phyloP scores from a whole-genome alignment of 768 basidiomycete genomes.

The Boletus vermiculosoides region DNA sequence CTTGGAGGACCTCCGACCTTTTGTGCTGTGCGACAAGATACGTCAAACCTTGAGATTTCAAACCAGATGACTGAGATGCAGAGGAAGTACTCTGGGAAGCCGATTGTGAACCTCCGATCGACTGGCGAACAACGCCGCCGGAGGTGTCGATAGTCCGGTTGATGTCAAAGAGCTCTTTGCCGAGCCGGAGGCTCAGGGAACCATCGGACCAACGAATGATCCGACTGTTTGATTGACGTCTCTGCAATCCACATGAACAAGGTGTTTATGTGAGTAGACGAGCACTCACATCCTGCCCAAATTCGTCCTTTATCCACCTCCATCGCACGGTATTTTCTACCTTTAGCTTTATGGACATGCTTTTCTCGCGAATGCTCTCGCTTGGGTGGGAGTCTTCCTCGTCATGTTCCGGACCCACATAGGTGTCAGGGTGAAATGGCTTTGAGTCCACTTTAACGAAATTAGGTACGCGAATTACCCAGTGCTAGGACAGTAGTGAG shows the following conservation, averaged over 20 bases:
- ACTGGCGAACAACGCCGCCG: slow-evolving; percentile 59
- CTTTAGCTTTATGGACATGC: slow-evolving; percentile 81
- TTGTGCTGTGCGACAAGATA: slow-evolving; percentile 91
- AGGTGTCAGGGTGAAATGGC: slow-evolving; percentile 86
- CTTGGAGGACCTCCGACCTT: slow-evolving; percentile 80
- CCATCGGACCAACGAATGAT: slow-evolving; percentile 97
- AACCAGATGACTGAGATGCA: slow-evolving; percentile 36
- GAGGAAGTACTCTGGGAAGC: slow-evolving; percentile 41
- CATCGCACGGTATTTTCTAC: slow-evolving; percentile 95
- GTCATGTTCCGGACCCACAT: slow-evolving; percentile 80
- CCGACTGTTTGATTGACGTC: slow-evolving; percentile 85
- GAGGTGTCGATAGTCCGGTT: slow-evolving; percentile 77
- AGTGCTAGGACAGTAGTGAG: slow-evolving; percentile 46
- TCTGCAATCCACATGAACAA: slow-evolving; percentile 41
- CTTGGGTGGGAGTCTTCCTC: slow-evolving; percentile 56
- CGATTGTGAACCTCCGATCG: slow-evolving; percentile 47
- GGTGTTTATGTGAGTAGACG: not conserved
- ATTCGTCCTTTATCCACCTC: slow-evolving; percentile 84
- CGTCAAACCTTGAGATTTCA: slow-evolving; percentile 71
- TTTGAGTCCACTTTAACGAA: slow-evolving; percentile 88
- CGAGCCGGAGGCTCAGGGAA: slow-evolving; percentile 82
- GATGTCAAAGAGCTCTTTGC: slow-evolving; percentile 93
- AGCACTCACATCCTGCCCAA: slow-evolving; percentile 69
- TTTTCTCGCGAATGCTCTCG: slow-evolving; percentile 69
- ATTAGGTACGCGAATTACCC: slow-evolving; percentile 93